A percentile compares a stretch with the other conserved stretches of the same genome.
These are phyloP conservation scores for Arthrobotrys megalospora DNA, from an alignment of 2,329 filamentous ascomycete species.

Conservation along the genomic window DNA sequence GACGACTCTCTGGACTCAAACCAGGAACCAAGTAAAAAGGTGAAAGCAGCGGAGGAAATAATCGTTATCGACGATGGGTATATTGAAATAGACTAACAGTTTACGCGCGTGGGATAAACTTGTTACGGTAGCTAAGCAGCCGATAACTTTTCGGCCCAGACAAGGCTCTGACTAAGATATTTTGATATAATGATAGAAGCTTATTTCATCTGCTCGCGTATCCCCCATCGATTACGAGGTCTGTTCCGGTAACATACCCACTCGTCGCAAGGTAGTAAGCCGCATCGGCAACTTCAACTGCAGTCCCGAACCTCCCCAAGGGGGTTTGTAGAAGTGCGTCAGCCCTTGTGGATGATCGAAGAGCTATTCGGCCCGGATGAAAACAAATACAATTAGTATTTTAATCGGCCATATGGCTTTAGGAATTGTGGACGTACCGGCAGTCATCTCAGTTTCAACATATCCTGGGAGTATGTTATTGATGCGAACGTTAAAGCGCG, in stretches of 20 bases:
- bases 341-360: slow-evolving; percentile 11
- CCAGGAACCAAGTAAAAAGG: slow-evolving; percentile 50
- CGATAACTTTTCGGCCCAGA: too few species aligned
- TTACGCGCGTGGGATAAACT: background rate
- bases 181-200: background rate
- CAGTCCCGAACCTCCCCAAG: slow-evolving; percentile 76
- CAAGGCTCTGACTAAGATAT: background rate
- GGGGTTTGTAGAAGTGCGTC: slow-evolving; percentile 74
- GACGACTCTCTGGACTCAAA: slow-evolving; percentile 39
- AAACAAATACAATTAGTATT: background rate
- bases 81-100: slow-evolving; percentile 75
- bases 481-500: slow-evolving; percentile 76
- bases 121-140: background rate
- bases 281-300: slow-evolving; percentile 84
- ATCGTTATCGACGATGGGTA: slow-evolving; percentile 69
- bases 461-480: slow-evolving; percentile 89
- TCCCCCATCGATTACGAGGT: slow-evolving; percentile 88
- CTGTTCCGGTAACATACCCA: slow-evolving; percentile 87
- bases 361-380: background rate
- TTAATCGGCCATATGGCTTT: background rate
- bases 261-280: slow-evolving; percentile 83
- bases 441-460: slow-evolving; percentile 84
- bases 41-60: slow-evolving; percentile 45
- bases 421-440: slow-evolving; percentile 71
- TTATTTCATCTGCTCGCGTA: slow-evolving; percentile 69